Evolutionary conservation across 2,329 filamentous ascomycete species (phyloP), one percentile per base, ranked within the genome.

Genomic region (Talaromyces sp.): DNA sequence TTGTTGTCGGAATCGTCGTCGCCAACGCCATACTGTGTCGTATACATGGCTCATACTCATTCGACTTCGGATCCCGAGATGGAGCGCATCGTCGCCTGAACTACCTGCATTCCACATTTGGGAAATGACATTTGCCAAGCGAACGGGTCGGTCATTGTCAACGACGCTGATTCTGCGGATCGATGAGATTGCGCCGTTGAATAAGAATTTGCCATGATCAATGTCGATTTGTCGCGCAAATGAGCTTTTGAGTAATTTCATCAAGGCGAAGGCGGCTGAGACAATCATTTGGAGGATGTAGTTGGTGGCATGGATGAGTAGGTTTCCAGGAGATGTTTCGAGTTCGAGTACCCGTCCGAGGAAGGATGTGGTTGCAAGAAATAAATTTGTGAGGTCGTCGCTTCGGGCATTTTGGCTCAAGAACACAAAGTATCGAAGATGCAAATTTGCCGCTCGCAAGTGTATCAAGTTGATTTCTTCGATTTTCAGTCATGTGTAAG

Each of bases 211-310:
- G 24, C 84, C 85, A 49, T 84, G 80, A 11, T 82, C 79, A 37
- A 81, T 78, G 66, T 88, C 84, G 14, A 85, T 80, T 41, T 85
- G 81, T 22, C 79, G 77, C 16, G 84, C 83, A 66, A 88, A 87
- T 67, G 85, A 85, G 35, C 85, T 87, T 72, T 89, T 88, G 63
- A 89, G 79, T 1, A 90, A 79, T 68, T 89, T 89, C 70, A 89
- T 81, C 1, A 90, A 77, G 0, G 86, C 85, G 68, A 88, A 88
- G 2, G 85, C 86, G 5, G 85, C 86, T 0, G 86, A 87, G 9
- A 89, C 81, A 59, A 88, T 85, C 81, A 89, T 88, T 70, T 89
- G 86, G 70, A 88, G 83, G 64, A 90, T 86, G 71, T 89, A 88
- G 68, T 84, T 87, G 62, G 79, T 83, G 9, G 83, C 83, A 65